phyloP scores from a whole-genome alignment of 2,329 filamentous ascomycete species.

The Xylariales sp. region DNA sequence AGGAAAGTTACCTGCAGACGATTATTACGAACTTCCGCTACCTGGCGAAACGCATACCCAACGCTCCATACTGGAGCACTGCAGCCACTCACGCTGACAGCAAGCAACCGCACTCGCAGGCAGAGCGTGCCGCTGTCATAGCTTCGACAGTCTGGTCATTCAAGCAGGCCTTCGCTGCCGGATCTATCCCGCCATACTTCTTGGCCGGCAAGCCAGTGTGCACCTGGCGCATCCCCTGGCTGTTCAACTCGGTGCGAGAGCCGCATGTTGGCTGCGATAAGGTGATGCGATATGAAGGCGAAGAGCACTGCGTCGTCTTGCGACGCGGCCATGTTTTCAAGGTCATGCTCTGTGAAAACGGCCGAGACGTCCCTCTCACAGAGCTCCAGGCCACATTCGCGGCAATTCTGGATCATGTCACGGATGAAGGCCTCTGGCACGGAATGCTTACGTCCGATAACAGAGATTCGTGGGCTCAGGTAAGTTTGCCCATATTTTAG shows the following conservation, averaged over 20 bases:
- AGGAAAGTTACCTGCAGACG: constrained; percentile 4
- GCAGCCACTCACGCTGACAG: constrained; percentile 5
- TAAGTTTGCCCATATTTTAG: too few species aligned
- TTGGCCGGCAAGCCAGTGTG: constrained; percentile 6
- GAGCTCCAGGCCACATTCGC: constrained; percentile 6
- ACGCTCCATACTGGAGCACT: constrained; percentile 4
- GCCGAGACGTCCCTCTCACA: constrained; percentile 5
- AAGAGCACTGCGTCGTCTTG: constrained; percentile 7
- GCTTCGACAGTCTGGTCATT: constrained; percentile 1
- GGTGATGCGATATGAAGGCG: constrained; percentile 3
- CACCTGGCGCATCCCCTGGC: constrained; percentile 7
- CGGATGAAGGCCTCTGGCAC: constrained; percentile 5
- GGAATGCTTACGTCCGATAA: constrained; percentile 7
- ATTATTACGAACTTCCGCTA: constrained; percentile 5
- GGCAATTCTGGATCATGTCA: not conserved
- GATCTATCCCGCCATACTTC: constrained; percentile 4
- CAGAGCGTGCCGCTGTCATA: constrained; percentile 7
- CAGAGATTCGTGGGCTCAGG: constrained; percentile 8
- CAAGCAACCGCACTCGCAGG: constrained; percentile 3
- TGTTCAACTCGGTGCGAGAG: constrained; percentile 8
- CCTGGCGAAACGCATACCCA: constrained; percentile 2
- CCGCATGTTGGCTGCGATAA: constrained; percentile 7
- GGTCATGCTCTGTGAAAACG: constrained; percentile 5
- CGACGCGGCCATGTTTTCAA: constrained; percentile 9
- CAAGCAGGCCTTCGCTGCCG: constrained; percentile 2